Base-by-base conservation (phyloP, 805 yeast genomes). In the Cyberlindnera americana region DNA sequence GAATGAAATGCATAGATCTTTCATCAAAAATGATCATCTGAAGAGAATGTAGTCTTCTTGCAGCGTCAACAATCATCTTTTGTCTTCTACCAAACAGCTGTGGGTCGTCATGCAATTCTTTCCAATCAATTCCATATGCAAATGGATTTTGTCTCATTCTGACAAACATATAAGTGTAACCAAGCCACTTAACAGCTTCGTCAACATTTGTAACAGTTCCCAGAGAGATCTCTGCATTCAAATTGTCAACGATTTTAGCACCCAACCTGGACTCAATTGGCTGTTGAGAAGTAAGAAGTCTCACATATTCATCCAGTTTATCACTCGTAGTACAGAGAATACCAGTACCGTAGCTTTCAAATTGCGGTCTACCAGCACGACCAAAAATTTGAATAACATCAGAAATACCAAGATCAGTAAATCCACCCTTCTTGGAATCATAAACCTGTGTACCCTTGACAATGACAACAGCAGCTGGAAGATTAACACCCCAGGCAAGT, bases 311-410 rank as follows among this genome's bases (percentile, higher is more conserved):
- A 52, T 87, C 95, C 19, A 95, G 63, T 35, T 77, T 69, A 53
- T 91, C 98, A 43, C 73, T 70, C 0, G 95, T 72, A 0, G 99
- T 93, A 59, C 93, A 81, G 34, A 93, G 65, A 18, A 89, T 79
- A 69, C 98, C 98, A 3, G 91, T 86, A 71, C 99, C 99, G 56
- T 75, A 82, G 41, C 77, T 77, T 51, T 91, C 96, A 62, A 78
- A 93, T 53, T 95, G 99, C 1, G 99, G 99, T 64, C 99, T 79
- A 65, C 99, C 99, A 19, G 99, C 99, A 68, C 99, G 84, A 52
- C 99, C 99, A 66, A 93, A 93, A 49, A 93, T 93, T 67, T 93
- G 99, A 46, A 95, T 84, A 28, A 93, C 96, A 65, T 93, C 99
- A 0, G 96, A 84, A 14, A 93, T 91, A 2, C 98, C 98, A 28